These are phyloP conservation scores for Colletotrichum melonis DNA, from an alignment of 2,329 filamentous ascomycete genomes.

Conservation along the genomic window DNA sequence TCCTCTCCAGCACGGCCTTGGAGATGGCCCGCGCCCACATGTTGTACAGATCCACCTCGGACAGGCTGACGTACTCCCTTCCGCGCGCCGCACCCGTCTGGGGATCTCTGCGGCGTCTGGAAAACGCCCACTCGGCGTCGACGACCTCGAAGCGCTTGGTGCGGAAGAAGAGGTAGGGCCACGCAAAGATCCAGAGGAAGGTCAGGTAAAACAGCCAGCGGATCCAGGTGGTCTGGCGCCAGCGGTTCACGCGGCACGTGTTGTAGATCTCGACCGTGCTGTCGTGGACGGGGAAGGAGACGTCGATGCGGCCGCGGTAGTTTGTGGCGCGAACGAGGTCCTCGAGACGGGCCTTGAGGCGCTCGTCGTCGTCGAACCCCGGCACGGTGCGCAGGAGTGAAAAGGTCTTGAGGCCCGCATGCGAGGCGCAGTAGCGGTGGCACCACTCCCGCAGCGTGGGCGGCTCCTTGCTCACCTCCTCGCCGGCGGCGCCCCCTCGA, in stretches of 20 bases:
- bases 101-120: constrained; percentile 40
- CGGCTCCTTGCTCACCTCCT: constrained; percentile 3
- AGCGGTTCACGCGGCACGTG: constrained; percentile 69
- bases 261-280: constrained; percentile 72
- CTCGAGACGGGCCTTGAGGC: constrained; percentile 62
- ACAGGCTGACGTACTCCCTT: constrained; percentile 61
- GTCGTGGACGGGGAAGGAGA: constrained; percentile 71
- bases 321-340: constrained; percentile 71
- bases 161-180: constrained; percentile 76
- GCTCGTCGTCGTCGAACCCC: constrained; percentile 68
- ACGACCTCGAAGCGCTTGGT: constrained; percentile 77
- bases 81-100: constrained; percentile 38
- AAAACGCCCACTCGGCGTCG: constrained; percentile 70
- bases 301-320: constrained; percentile 71
- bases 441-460: constrained; percentile 67
- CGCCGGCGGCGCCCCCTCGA: neutral
- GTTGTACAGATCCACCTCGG: constrained; percentile 71
- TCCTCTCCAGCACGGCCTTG: constrained; percentile 68
- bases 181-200: constrained; percentile 76
- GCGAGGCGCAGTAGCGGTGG: constrained; percentile 71
- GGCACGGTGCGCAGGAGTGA: constrained; percentile 62
- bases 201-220: constrained; percentile 73
- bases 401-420: constrained; percentile 68
- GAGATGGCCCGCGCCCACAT: constrained; percentile 71
- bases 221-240: constrained; percentile 73